These are phyloP conservation scores for Auricularia auricula-judae DNA, from an alignment of 768 basidiomycete genomes.

Conservation along the genomic window DNA sequence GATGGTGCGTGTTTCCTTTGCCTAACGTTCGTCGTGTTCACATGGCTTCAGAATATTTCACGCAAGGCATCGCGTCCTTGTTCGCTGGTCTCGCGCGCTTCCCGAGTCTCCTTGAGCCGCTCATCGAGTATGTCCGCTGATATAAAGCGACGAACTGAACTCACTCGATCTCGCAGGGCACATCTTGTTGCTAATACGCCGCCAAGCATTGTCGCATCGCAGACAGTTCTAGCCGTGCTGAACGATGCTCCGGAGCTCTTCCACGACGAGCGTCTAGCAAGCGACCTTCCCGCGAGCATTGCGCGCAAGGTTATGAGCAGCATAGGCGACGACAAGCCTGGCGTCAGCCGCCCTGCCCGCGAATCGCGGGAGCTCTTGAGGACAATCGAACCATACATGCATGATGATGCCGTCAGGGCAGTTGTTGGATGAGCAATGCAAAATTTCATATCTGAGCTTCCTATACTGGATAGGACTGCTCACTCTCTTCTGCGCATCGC, in stretches of 20 bases:
- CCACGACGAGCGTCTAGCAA: constrained; percentile 47
- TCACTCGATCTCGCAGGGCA: constrained; percentile 47
- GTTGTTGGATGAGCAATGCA: background rate
- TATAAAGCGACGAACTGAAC: constrained; percentile 5
- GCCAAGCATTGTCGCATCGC: constrained; percentile 28
- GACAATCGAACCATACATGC: constrained; percentile 20
- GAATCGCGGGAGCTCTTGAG: constrained; percentile 67
- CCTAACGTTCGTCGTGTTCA: constrained; percentile 6
- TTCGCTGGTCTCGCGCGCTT: constrained; percentile 53
- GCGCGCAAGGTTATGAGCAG: constrained; percentile 66
- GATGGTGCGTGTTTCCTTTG: constrained; percentile 35
- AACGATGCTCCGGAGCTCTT: constrained; percentile 43
- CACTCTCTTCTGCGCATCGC: too few species aligned
- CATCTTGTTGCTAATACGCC: constrained; percentile 52
- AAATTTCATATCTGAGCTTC: too few species aligned
- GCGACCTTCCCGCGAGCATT: constrained; percentile 30
- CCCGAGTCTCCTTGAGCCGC: constrained; percentile 49
- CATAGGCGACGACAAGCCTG: constrained; percentile 54
- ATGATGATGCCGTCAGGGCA: constrained; percentile 21
- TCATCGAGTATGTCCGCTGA: constrained; percentile 47
- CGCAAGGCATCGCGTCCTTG: constrained; percentile 50
- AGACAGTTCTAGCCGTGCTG: constrained; percentile 33
- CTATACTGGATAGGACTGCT: too few species aligned
- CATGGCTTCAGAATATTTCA: constrained; percentile 47
- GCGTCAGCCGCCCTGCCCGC: constrained; percentile 67